Evolutionary conservation across 2,329 filamentous ascomycete genomes (phyloP), one percentile per base, ranked within the genome.

Genomic region (Fusarium nelsonii): DNA sequence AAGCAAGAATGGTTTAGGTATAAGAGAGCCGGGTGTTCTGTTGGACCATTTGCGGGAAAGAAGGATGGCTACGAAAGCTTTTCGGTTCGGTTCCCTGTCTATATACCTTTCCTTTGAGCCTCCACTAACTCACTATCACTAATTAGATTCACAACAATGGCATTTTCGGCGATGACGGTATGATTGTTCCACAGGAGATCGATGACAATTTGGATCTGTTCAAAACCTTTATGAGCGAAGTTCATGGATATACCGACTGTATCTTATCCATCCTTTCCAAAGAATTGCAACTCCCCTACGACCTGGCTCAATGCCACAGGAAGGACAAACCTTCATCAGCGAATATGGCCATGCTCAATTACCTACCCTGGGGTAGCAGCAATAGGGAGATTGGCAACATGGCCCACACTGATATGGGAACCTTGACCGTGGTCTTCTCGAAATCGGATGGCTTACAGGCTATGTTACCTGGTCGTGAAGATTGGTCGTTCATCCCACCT

Each of bases 371-470:
- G 65, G 58, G 62, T 11, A 68, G 58, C 46, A 63, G 36, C 32
- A 45, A 63, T 7, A 52, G 57, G 9, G 49, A 53, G 39, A 51
- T 68, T 11, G 65, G 65, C 12, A 65, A 68, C 34, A 68, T 58
- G 68, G 65, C 48, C n/a, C 70, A 72, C 41, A 71, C 70, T 1
- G 70, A 72, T 32, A 69, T 69, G 41, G 70, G 70, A 14, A 69
- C 59, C 11, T 32, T 72, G 28, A 69, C 70, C 20, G 62, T 72
- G n/a, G 63, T 72, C 30, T 72, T 72, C 39, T 65, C 70, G 4
- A 54, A 68, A 40, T 64, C 61, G 6, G 62, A 57, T 7, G 70
- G 70, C 2, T 28, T 72, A 32, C 70, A 72, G 36, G 70, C 62
- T 10, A 40, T 71, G 53, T 44, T 65, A 16, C 68, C 70, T 2